Percentiles rank a stretch among this genome's conserved stretches.
Conservation (phyloP, 1,139 yeast genomes). For the Hansenula sp. region DNA sequence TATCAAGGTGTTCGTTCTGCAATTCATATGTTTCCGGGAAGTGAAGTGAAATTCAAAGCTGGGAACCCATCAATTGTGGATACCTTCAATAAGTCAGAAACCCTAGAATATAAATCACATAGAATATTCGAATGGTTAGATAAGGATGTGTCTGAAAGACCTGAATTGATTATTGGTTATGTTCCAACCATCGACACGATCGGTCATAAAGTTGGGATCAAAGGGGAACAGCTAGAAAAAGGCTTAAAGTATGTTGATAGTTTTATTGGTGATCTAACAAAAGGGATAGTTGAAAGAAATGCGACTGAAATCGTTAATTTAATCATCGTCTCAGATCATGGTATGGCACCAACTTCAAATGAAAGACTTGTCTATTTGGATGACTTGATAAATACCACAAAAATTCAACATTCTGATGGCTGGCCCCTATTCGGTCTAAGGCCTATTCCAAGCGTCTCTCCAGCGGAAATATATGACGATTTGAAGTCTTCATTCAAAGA, state of each 20-base stretch:
- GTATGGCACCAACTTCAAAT: slow-evolving; percentile 85
- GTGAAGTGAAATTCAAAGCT: slow-evolving; percentile 55
- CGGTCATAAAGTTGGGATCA: slow-evolving; percentile 71
- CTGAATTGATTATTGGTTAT: slow-evolving; percentile 75
- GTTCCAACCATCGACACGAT: slow-evolving; percentile 76
- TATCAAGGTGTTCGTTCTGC: slow-evolving; percentile 62
- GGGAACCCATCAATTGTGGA: slow-evolving; percentile 41
- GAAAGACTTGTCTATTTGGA: slow-evolving; percentile 60
- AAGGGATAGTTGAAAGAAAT: slow-evolving; percentile 50
- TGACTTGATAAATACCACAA: slow-evolving; percentile 52
- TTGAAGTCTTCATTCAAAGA: slow-evolving; percentile 16
- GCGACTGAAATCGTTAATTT: slow-evolving; percentile 66
- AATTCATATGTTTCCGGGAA: slow-evolving; percentile 97
- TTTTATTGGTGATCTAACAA: slow-evolving; percentile 47
- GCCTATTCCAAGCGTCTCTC: slow-evolving; percentile 38
- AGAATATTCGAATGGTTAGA: slow-evolving; percentile 70
- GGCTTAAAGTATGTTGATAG: slow-evolving; percentile 64
- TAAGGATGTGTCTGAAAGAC: slow-evolving; percentile 46
- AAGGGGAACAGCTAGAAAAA: slow-evolving; percentile 50
- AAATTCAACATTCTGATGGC: slow-evolving; percentile 68
- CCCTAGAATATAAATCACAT: slow-evolving; percentile 50
- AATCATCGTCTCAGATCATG: slow-evolving; percentile 83
- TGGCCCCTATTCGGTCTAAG: slow-evolving; percentile 86
- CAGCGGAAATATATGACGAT: slow-evolving; percentile 36
- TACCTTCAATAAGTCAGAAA: slow-evolving; percentile 60